Evolutionary conservation across 2,329 filamentous ascomycete genomes (phyloP), one percentile per base, ranked within the genome.

Genomic region (Aspergillus sp.): DNA sequence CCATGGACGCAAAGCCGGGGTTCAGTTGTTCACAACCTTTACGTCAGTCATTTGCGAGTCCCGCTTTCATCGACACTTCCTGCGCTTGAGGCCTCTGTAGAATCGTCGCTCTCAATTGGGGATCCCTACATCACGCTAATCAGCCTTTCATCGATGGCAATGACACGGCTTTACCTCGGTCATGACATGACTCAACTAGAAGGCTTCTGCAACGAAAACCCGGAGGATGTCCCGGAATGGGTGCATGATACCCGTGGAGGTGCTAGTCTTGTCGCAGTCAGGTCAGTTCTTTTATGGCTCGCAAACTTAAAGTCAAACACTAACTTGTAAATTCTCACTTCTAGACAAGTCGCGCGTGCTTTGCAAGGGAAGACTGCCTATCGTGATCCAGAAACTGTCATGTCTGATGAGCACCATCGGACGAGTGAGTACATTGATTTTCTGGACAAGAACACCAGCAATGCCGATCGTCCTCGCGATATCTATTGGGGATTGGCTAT

Each of bases 351-450:
- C 55, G 75, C 79, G 11, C 79, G 84, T 57, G 85, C 86, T 12
- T 69, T 89, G 16, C 84, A 87, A 70, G 86, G 86, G 26, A 88
- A 87, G 67, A 88, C 86, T 0, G 74, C 76, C 3, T 77, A 74
- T 49, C 72, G 75, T n/a, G 72, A 75, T 45, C 72, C 82, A 6
- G 73, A 80, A 2, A 75, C 77, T 18, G 70, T 87, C 6, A 75
- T 88, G 64, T 81, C 79, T 42, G 86, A 88, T 61, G 72, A 80
- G 10, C 72, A 81, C n/a, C 85, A 87, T 68, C 74, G 80, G 50
- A 79, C 79, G 20, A 69, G 71, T 31, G 74, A 77, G 1, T 88
- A 86, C 65, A 72, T 85, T 62, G 68, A 68, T 1, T 75, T 78
- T 12, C 78, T 80, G 55, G 70, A 82, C 10, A 73, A 75, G 29